phyloP scores from a whole-genome alignment of 495 filamentous ascomycete genomes.

The Penicillium manginii region DNA sequence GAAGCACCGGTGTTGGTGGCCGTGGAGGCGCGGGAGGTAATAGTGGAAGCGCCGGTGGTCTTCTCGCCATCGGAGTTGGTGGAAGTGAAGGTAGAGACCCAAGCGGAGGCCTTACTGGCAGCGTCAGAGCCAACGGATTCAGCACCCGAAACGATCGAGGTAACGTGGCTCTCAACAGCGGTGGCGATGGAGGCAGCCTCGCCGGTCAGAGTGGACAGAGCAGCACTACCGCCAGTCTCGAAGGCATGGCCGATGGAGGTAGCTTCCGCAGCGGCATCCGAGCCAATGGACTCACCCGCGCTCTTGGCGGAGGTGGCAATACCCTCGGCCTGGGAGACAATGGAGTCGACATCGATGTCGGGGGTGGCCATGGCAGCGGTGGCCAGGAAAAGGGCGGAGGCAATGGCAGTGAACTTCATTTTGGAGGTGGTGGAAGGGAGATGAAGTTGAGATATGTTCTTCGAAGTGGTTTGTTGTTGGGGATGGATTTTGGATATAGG shows the following conservation, averaged over 20 bases:
- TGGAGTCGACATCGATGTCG: constrained; percentile 17
- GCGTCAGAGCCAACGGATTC: constrained; percentile 23
- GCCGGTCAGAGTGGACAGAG: constrained; percentile 6
- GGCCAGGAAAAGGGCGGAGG: constrained; percentile 31
- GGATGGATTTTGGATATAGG: background rate
- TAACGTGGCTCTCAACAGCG: constrained; percentile 13
- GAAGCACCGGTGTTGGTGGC: constrained; percentile 15
- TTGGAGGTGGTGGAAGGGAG: constrained; percentile 6
- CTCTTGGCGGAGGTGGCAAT: constrained; percentile 4
- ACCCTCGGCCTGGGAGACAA: constrained; percentile 20
- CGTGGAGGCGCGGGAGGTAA: constrained; percentile 19
- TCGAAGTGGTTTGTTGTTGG: background rate
- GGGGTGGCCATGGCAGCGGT: constrained; percentile 24
- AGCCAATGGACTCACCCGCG: constrained; percentile 16
- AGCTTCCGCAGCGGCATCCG: constrained; percentile 10
- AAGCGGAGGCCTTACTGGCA: constrained; percentile 19
- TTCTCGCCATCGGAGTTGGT: constrained; percentile 24
- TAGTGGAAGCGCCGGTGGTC: constrained; percentile 21
- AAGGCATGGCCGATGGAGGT: constrained; percentile 16
- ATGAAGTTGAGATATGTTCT: background rate
- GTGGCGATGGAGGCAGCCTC: constrained; percentile 20
- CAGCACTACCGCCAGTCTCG: constrained; percentile 18
- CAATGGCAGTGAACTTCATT: constrained; percentile 37
- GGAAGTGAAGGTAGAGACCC: constrained; percentile 20
- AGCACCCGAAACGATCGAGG: constrained; percentile 22